Conservation (phyloP, 2,329 filamentous ascomycete species). For the Pyrenochaeta sp. region DNA sequence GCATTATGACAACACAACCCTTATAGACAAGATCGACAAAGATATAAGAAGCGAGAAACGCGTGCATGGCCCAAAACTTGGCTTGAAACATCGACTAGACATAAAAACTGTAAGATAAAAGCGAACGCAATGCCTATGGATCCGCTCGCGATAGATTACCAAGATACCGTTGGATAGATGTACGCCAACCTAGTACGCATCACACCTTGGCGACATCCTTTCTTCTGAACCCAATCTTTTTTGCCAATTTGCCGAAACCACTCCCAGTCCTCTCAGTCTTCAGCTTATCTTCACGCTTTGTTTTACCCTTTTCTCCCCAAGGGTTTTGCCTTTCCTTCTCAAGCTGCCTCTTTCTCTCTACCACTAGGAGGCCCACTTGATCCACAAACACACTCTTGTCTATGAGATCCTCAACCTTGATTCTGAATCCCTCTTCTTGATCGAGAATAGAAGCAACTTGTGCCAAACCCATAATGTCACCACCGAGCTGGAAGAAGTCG, state of each 20-base stretch:
- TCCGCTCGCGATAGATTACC: constrained; percentile 2
- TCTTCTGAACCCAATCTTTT: constrained; percentile 32
- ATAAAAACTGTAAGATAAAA: too few relatives aligned
- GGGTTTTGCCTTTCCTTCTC: constrained; percentile 35
- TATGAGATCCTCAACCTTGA: constrained; percentile 43
- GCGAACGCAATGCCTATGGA: neutral
- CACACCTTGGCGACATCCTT: constrained; percentile 18
- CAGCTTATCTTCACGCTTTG: constrained; percentile 14
- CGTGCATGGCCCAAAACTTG: too few relatives aligned
- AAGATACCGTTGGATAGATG: neutral
- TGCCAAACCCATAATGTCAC: constrained; percentile 45
- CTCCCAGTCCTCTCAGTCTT: constrained; percentile 17
- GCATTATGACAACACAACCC: too few relatives aligned
- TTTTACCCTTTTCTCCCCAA: constrained; percentile 41
- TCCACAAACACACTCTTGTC: constrained; percentile 41
- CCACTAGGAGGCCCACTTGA: constrained; percentile 36
- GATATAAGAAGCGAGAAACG: too few relatives aligned
- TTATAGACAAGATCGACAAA: too few relatives aligned
- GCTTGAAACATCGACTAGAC: too few relatives aligned
- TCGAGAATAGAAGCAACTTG: constrained; percentile 42
- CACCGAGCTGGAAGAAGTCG: constrained; percentile 46
- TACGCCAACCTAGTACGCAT: neutral
- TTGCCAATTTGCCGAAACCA: constrained; percentile 15
- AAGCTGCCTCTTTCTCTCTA: constrained; percentile 36
- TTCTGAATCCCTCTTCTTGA: constrained; percentile 31